Conservation (phyloP, 306 rosid species). For the Senna tora region DNA sequence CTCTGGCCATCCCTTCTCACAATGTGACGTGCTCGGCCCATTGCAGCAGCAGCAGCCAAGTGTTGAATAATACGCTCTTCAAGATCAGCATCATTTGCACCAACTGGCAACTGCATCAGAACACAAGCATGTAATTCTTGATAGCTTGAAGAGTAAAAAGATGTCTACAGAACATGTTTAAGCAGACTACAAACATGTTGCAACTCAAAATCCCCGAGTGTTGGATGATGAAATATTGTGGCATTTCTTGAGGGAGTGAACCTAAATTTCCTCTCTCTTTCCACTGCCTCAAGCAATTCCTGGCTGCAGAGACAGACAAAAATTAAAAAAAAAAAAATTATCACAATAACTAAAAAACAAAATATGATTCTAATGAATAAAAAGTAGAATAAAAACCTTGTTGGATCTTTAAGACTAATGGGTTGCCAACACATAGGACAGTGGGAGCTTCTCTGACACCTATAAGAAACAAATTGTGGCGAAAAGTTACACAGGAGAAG, state of each 20-base stretch:
- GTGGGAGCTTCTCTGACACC: slow-evolving; percentile 98
- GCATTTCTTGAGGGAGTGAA: slow-evolving; percentile 77
- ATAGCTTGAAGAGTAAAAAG: slow-evolving; percentile 24
- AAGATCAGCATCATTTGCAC: slow-evolving; percentile 85
- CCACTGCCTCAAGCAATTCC: slow-evolving; percentile 88
- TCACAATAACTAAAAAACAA: not conserved
- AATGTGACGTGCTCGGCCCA: slow-evolving; percentile 93
- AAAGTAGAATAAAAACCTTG: slow-evolving; percentile 55
- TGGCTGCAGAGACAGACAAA: slow-evolving; percentile 59
- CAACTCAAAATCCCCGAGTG: slow-evolving; percentile 89
- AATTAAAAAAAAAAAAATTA: slow-evolving; percentile 32
- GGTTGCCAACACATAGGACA: slow-evolving; percentile 99
- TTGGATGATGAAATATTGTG: slow-evolving; percentile 88
- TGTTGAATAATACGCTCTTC: slow-evolving; percentile 95
- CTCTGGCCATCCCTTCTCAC: slow-evolving; percentile 94
- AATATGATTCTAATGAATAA: slow-evolving; percentile 14
- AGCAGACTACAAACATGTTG: slow-evolving; percentile 72
- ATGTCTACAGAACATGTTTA: slow-evolving; percentile 32
- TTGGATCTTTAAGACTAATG: slow-evolving; percentile 89
- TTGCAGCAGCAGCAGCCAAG: slow-evolving; percentile 97
- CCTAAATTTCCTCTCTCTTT: slow-evolving; percentile 79
- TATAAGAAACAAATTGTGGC: slow-evolving; percentile 13
- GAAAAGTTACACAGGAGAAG: not conserved
- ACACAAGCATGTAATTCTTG: slow-evolving; percentile 34
- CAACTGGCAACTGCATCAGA: slow-evolving; percentile 78